Conservation (phyloP, 164 flowering plant species). For the Euptelea pleiosperma region DNA sequence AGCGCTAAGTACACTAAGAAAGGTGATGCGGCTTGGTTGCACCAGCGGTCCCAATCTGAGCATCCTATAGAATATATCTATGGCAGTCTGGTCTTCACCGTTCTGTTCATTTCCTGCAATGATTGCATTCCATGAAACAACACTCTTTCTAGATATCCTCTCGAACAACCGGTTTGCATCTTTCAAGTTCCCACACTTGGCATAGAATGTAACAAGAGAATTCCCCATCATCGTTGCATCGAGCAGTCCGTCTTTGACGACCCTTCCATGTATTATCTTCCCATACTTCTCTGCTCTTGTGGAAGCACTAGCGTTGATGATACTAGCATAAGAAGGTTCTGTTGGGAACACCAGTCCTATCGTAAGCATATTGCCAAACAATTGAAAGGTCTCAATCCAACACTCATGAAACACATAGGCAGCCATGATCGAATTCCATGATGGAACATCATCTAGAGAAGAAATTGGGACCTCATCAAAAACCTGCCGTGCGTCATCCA, state of each 20-base stretch:
- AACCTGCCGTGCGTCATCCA: slow-evolving; percentile 27
- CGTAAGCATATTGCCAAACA: slow-evolving; percentile 24
- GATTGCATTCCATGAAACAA: slow-evolving; percentile 39
- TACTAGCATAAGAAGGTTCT: slow-evolving; percentile 25
- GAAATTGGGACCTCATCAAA: slow-evolving; percentile 16
- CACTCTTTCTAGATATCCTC: slow-evolving; percentile 18
- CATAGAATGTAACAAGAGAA: slow-evolving; percentile 31
- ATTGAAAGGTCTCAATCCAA: slow-evolving; percentile 18
- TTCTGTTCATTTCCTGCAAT: slow-evolving; percentile 31
- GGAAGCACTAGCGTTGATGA: slow-evolving; percentile 29
- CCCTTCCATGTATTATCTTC: slow-evolving; percentile 26
- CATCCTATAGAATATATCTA: slow-evolving; percentile 25
- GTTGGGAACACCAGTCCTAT: slow-evolving; percentile 19
- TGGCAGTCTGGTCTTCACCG: slow-evolving; percentile 19
- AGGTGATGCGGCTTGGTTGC: slow-evolving; percentile 32
- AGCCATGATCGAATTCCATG: slow-evolving; percentile 30
- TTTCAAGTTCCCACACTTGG: slow-evolving; percentile 22
- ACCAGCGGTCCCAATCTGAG: slow-evolving; percentile 1
- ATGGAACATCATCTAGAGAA: slow-evolving; percentile 10
- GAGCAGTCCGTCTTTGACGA: slow-evolving; percentile 22
- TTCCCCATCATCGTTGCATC: slow-evolving; percentile 24
- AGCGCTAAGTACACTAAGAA: slow-evolving; percentile 29
- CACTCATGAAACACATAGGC: slow-evolving; percentile 18
- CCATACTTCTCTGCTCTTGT: slow-evolving; percentile 25
- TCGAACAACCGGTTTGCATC: slow-evolving; percentile 28